Conservation (phyloP, 1,284 basidiomycete genomes). For the Tilletia setariae region DNA sequence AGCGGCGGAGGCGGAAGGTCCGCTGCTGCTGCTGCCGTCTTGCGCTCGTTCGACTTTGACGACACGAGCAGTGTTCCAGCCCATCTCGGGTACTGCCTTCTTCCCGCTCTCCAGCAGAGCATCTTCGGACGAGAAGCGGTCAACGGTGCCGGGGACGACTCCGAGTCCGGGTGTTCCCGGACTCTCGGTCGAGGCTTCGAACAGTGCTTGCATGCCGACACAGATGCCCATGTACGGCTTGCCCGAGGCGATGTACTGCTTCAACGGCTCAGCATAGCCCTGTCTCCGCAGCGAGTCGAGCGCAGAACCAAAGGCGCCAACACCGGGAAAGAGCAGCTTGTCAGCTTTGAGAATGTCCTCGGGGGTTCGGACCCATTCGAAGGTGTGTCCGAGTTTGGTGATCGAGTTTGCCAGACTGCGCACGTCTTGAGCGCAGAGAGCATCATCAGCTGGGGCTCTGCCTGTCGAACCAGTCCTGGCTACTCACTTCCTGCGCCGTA, state of each 20-base stretch:
- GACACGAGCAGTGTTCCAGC: constrained; percentile 67
- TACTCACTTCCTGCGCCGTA: constrained; percentile 51
- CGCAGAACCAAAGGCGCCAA: constrained; percentile 87
- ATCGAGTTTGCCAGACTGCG: constrained; percentile 80
- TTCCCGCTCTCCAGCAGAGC: constrained; percentile 53
- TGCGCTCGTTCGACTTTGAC: constrained; percentile 24
- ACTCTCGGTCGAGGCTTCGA: constrained; percentile 67
- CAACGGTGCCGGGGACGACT: constrained; percentile 44
- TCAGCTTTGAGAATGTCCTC: constrained; percentile 81
- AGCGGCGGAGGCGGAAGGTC: constrained; percentile 26
- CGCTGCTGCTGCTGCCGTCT: not conserved
- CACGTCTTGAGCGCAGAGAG: constrained; percentile 29
- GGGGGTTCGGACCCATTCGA: constrained; percentile 83
- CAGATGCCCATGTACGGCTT: constrained; percentile 87
- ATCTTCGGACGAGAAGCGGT: constrained; percentile 34
- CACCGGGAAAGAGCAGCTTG: constrained; percentile 97
- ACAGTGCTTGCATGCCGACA: constrained; percentile 70
- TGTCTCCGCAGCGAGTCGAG: constrained; percentile 71
- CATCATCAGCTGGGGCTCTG: not conserved
- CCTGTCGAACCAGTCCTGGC: not conserved
- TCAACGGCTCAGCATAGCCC: constrained; percentile 77
- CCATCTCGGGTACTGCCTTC: constrained; percentile 96
- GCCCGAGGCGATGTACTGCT: constrained; percentile 79
- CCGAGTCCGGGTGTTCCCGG: constrained; percentile 45
- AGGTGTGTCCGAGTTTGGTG: constrained; percentile 77